A percentile compares a stretch with the other conserved stretches of the same genome.
Evolutionary conservation across 108 stramenopile genomes (phyloP).

Genomic region (Hondaea fermentalgiana): DNA sequence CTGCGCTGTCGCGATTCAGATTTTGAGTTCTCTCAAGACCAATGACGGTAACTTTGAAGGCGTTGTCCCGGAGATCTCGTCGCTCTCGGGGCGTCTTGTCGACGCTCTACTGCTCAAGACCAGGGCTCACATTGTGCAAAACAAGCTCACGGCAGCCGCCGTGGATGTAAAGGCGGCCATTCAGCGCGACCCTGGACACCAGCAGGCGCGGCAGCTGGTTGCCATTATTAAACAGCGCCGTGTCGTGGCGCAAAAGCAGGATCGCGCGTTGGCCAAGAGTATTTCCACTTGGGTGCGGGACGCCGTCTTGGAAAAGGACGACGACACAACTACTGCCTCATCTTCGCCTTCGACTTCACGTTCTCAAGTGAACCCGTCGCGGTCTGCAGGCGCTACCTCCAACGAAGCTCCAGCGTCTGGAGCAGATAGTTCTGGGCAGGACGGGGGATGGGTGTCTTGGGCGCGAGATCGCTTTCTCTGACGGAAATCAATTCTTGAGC

Average conservation of each 20-base stretch:
- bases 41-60: neutral
- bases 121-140: neutral
- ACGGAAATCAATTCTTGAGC: too few species aligned
- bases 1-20: neutral
- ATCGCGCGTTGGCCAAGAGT: neutral
- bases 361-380: too few species aligned
- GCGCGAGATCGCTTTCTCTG: too few species aligned
- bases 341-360: too few species aligned
- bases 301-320: neutral
- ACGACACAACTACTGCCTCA: neutral
- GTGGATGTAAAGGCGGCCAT: neutral
- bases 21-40: neutral
- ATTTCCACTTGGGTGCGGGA: neutral
- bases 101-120: neutral
- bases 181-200: neutral
- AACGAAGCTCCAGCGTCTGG: too few species aligned
- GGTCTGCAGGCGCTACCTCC: too few species aligned
- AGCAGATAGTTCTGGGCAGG: too few species aligned
- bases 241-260: neutral
- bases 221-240: neutral
- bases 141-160: neutral
- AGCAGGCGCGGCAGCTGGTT: neutral
- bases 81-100: neutral
- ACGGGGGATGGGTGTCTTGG: too few species aligned
- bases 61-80: neutral